These are phyloP conservation scores for Phaffomyces opuntiae DNA, from an alignment of 805 yeast genomes.

Conservation along the genomic window DNA sequence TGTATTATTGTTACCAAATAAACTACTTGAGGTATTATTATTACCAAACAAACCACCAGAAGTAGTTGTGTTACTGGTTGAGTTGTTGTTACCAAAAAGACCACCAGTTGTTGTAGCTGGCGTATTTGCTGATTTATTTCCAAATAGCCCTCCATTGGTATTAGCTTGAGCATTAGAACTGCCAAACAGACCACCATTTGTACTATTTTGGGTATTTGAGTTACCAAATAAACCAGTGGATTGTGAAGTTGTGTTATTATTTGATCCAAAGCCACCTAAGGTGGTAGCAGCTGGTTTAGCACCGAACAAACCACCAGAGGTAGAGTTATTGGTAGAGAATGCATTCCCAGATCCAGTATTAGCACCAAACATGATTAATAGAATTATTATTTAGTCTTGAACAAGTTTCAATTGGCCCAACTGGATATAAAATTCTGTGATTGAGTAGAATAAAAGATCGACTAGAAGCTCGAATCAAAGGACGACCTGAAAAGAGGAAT, in stretches of 20 bases:
- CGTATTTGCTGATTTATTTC: neutral
- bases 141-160: neutral
- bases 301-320: slow-evolving; percentile 13
- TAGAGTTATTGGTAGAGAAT: slow-evolving; percentile 2
- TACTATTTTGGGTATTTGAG: neutral
- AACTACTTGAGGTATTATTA: slow-evolving; percentile 9
- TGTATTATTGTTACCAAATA: slow-evolving; percentile 2
- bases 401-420: neutral
- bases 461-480: too few species aligned
- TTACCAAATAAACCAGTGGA: slow-evolving; percentile 1
- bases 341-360: slow-evolving; percentile 8
- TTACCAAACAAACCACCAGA: slow-evolving; percentile 11
- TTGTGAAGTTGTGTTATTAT: neutral
- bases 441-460: neutral
- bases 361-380: slow-evolving; percentile 2
- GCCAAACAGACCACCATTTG: slow-evolving; percentile 16
- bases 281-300: slow-evolving; percentile 1
- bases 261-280: neutral
- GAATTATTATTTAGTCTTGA: neutral
- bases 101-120: neutral
- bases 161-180: slow-evolving; percentile 10
- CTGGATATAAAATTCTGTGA: neutral
- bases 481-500: neutral
- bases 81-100: slow-evolving; percentile 3
- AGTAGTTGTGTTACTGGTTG: neutral